Evolutionary conservation across 2,329 filamentous ascomycete species (phyloP).

Genomic region (Allantophomopsis lycopodina): DNA sequence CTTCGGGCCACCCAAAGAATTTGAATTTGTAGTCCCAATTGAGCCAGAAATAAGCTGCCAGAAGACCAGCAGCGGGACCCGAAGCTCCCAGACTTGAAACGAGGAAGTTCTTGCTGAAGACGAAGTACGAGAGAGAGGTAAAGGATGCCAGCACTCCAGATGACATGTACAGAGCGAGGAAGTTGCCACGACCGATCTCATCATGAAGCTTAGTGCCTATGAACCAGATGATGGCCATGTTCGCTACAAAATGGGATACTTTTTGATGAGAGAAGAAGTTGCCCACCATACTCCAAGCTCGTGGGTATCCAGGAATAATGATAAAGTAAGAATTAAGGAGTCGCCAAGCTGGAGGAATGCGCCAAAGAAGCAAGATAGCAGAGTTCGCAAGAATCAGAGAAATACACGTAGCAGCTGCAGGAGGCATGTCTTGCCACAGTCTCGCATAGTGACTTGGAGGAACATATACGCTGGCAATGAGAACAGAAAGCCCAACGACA

Average conservation of each 20-base stretch:
- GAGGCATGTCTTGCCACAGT: slow-evolving; percentile 45
- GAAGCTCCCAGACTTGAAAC: slow-evolving; percentile 51
- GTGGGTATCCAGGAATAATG: slow-evolving; percentile 48
- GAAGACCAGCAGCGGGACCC: slow-evolving; percentile 46
- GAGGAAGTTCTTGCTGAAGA: slow-evolving; percentile 22
- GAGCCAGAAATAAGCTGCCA: slow-evolving; percentile 47
- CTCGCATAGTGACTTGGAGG: slow-evolving; percentile 33
- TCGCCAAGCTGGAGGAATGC: slow-evolving; percentile 48
- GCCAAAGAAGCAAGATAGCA: slow-evolving; percentile 43
- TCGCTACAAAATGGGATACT: slow-evolving; percentile 43
- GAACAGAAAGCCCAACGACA: slow-evolving; percentile 27
- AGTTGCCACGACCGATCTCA: slow-evolving; percentile 54
- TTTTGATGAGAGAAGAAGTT: slow-evolving; percentile 57
- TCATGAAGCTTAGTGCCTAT: slow-evolving; percentile 56
- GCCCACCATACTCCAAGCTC: slow-evolving; percentile 44
- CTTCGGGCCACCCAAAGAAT: slow-evolving; percentile 37
- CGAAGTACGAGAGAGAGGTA: slow-evolving; percentile 33
- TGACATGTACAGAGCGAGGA: slow-evolving; percentile 52
- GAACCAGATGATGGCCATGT: slow-evolving; percentile 53
- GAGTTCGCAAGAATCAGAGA: slow-evolving; percentile 46
- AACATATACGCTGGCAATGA: slow-evolving; percentile 34
- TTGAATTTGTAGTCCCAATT: slow-evolving; percentile 41
- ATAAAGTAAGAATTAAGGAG: slow-evolving; percentile 57
- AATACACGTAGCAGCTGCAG: slow-evolving; percentile 49
- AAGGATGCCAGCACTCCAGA: slow-evolving; percentile 45